These are phyloP conservation scores for Dicorynia guianensis DNA, from an alignment of 306 rosid species.

Conservation along the genomic window DNA sequence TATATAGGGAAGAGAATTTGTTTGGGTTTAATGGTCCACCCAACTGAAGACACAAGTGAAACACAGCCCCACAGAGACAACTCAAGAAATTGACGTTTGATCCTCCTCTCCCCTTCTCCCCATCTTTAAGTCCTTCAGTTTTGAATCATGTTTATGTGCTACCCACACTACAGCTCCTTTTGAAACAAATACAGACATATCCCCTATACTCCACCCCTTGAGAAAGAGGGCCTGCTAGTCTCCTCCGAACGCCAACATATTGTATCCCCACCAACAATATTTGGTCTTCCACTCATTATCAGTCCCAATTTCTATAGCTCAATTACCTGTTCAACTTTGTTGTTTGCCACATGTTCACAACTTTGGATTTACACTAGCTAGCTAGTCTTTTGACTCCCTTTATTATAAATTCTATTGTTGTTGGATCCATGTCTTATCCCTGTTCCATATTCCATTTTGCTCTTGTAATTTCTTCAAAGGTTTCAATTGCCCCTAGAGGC, in stretches of 20 bases:
- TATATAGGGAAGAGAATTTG: not conserved
- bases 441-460: conserved; percentile 51
- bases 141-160: not conserved
- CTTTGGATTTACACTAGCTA: not conserved
- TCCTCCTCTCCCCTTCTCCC: not conserved
- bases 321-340: conserved; percentile 43
- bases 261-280: conserved; percentile 39
- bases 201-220: conserved; percentile 5
- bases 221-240: no score
- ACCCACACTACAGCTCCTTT: not conserved
- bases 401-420: conserved; percentile 33
- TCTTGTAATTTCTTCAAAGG: conserved; percentile 21
- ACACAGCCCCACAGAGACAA: conserved; percentile 21
- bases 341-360: conserved; percentile 52
- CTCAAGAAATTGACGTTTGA: not conserved
- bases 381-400: conserved; percentile 37
- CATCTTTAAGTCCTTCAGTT: not conserved
- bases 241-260: conserved; percentile 6
- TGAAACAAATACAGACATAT: not conserved
- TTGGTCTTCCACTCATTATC: conserved; percentile 51
- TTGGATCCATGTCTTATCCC: conserved; percentile 68
- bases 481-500: conserved; percentile 39
- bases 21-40: not conserved
- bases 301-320: conserved; percentile 28
- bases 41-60: conserved; percentile 24